Percentiles rank a stretch among this genome's conserved stretches.
phyloP scores from a whole-genome alignment of 2,329 filamentous ascomycete genomes.

The Ophiostoma fasciatum region DNA sequence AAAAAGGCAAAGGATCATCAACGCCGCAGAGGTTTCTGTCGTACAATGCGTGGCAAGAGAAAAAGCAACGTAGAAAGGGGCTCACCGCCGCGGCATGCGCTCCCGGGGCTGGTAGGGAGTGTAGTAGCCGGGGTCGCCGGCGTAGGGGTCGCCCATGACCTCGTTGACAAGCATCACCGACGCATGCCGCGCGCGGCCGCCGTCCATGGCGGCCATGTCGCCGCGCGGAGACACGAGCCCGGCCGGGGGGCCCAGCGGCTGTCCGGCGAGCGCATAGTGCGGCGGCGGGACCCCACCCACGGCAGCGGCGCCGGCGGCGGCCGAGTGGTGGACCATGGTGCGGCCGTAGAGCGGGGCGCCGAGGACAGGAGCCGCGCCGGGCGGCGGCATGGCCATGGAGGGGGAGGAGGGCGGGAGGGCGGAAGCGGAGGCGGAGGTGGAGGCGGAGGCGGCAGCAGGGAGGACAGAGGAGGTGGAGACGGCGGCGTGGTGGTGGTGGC shows the following conservation, averaged over 20 bases:
- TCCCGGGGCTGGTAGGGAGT: neutral
- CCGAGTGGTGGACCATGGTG: too few relatives aligned
- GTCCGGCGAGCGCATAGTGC: too few relatives aligned
- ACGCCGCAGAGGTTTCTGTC: too few relatives aligned
- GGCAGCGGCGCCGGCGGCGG: too few relatives aligned
- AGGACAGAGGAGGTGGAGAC: too few relatives aligned
- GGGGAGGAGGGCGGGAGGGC: too few relatives aligned
- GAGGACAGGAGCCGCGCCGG: neutral
- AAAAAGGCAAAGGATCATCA: neutral
- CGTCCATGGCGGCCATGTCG: neutral
- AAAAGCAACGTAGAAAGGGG: too few relatives aligned
- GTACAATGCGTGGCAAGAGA: too few relatives aligned
- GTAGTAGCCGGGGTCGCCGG: neutral
- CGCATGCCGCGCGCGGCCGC: neutral
- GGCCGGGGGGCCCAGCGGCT: too few relatives aligned
- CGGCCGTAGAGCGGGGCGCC: neutral
- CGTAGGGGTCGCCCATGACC: neutral
- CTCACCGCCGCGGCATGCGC: neutral
- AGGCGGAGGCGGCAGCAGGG: neutral
- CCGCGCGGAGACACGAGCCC: neutral
- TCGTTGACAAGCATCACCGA: neutral
- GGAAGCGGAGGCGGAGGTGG: neutral
- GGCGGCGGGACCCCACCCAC: too few relatives aligned
- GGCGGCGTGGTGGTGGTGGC: neutral
- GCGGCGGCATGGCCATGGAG: neutral